A percentile compares a stretch with the other conserved stretches of the same genome.
These are phyloP conservation scores for Casuarina cunninghamiana DNA, from an alignment of 306 rosid genomes.

Conservation along the genomic window DNA sequence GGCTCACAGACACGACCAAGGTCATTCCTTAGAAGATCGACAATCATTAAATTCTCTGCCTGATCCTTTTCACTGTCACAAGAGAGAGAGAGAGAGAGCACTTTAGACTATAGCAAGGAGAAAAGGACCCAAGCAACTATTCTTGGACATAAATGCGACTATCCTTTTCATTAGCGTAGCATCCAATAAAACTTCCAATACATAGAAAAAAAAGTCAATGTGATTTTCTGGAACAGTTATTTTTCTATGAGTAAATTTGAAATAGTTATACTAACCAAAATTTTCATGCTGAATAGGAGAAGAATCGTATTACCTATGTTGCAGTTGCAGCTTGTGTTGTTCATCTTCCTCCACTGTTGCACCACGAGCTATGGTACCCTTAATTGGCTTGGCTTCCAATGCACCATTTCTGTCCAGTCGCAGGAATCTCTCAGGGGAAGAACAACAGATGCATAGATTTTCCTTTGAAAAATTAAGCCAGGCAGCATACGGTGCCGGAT, in stretches of 20 bases:
- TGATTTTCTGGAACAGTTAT: neutral
- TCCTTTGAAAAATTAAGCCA: constrained; percentile 90
- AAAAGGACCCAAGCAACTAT: neutral
- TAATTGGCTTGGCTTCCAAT: constrained; percentile 96
- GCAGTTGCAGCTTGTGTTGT: constrained; percentile 61
- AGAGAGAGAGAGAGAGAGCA: constrained; percentile 13
- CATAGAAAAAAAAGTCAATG: neutral
- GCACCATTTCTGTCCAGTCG: constrained; percentile 65
- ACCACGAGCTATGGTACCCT: constrained; percentile 94
- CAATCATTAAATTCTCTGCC: constrained; percentile 96
- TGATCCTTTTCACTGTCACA: constrained; percentile 84
- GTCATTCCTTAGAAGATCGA: constrained; percentile 97
- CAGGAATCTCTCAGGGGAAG: constrained; percentile 96
- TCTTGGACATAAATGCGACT: neutral
- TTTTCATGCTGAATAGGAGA: constrained; percentile 8
- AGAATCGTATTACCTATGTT: constrained; percentile 60
- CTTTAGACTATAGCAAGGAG: constrained; percentile 17
- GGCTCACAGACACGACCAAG: constrained; percentile 94
- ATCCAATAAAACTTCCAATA: neutral
- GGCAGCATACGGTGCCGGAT: constrained; percentile 98
- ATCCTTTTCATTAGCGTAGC: neutral
- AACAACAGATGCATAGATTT: constrained; percentile 73
- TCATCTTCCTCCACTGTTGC: constrained; percentile 73
- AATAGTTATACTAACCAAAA: neutral
- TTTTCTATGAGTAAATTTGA: too few relatives aligned